phyloP scores from a whole-genome alignment of 2,329 filamentous ascomycete species.

The Paramyrothecium roridum region DNA sequence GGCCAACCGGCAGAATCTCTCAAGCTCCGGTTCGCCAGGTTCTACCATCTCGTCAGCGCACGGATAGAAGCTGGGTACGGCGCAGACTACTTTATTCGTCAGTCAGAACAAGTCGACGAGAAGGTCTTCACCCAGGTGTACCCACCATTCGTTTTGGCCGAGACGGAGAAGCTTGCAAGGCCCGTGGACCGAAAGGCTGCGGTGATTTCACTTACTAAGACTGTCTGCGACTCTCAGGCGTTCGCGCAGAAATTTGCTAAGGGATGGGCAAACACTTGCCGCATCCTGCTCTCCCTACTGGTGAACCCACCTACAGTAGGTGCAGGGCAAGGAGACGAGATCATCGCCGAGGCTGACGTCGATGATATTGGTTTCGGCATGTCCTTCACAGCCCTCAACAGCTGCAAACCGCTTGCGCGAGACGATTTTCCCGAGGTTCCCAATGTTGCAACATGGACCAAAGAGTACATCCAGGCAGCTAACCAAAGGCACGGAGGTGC shows the following conservation, averaged over 20 bases:
- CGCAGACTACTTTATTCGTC: conserved; percentile 84
- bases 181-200: conserved; percentile 91
- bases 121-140: conserved; percentile 84
- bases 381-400: conserved; percentile 90
- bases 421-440: conserved; percentile 87
- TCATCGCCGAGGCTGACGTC: conserved; percentile 83
- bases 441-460: conserved; percentile 82
- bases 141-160: conserved; percentile 78
- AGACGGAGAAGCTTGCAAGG: conserved; percentile 82
- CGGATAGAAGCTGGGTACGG: conserved; percentile 77
- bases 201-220: conserved; percentile 90
- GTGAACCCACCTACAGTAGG: conserved; percentile 77
- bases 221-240: conserved; percentile 77
- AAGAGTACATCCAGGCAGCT: conserved; percentile 71
- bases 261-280: conserved; percentile 88
- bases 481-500: conserved; percentile 70
- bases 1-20: conserved; percentile 70
- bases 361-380: conserved; percentile 95
- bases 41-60: conserved; percentile 90
- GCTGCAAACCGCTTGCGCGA: conserved; percentile 68
- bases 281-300: conserved; percentile 82
- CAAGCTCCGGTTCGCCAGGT: conserved; percentile 82
- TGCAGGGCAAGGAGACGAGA: conserved; percentile 65
- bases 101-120: conserved; percentile 78
- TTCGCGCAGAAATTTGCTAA: conserved; percentile 82